phyloP scores from a whole-genome alignment of 805 yeast genomes.

The Lipomyces yamanashiensis region DNA sequence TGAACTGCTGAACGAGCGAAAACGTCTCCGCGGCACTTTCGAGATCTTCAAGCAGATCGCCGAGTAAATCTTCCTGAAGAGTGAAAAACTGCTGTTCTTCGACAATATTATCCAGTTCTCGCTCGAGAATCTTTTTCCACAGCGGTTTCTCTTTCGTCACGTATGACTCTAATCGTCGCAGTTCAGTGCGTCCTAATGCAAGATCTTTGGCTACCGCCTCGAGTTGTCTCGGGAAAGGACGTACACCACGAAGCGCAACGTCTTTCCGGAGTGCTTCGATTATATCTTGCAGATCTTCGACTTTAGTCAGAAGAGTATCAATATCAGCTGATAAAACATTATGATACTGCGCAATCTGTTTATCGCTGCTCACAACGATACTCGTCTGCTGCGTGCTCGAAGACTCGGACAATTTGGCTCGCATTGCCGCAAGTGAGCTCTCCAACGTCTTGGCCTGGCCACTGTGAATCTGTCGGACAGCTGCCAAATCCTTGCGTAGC shows the following conservation, averaged over 20 bases:
- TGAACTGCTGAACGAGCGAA: slow-evolving; percentile 76
- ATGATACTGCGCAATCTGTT: slow-evolving; percentile 79
- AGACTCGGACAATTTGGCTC: slow-evolving; percentile 49
- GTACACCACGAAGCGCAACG: slow-evolving; percentile 87
- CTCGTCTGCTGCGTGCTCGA: slow-evolving; percentile 23
- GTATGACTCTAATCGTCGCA: slow-evolving; percentile 61
- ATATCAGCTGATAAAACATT: slow-evolving; percentile 73
- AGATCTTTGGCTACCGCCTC: slow-evolving; percentile 69
- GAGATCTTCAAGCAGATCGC: slow-evolving; percentile 80
- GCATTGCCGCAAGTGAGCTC: slow-evolving; percentile 51
- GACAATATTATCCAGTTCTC: slow-evolving; percentile 84
- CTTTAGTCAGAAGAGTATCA: slow-evolving; percentile 71
- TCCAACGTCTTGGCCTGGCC: slow-evolving; percentile 52
- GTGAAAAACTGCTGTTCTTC: slow-evolving; percentile 93
- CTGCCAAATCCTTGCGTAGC: slow-evolving; percentile 62
- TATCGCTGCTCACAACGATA: slow-evolving; percentile 37
- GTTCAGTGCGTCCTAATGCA: slow-evolving; percentile 56
- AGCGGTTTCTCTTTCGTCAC: slow-evolving; percentile 73
- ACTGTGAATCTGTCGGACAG: slow-evolving; percentile 60
- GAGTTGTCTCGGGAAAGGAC: slow-evolving; percentile 76
- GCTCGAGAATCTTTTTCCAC: slow-evolving; percentile 92
- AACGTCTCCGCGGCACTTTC: slow-evolving; percentile 81
- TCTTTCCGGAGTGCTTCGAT: slow-evolving; percentile 89
- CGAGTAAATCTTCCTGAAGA: slow-evolving; percentile 82
- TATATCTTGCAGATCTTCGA: slow-evolving; percentile 89